Evolutionary conservation across 2,329 filamentous ascomycete genomes (phyloP).

Genomic region (Sclerotinia trifoliorum): DNA sequence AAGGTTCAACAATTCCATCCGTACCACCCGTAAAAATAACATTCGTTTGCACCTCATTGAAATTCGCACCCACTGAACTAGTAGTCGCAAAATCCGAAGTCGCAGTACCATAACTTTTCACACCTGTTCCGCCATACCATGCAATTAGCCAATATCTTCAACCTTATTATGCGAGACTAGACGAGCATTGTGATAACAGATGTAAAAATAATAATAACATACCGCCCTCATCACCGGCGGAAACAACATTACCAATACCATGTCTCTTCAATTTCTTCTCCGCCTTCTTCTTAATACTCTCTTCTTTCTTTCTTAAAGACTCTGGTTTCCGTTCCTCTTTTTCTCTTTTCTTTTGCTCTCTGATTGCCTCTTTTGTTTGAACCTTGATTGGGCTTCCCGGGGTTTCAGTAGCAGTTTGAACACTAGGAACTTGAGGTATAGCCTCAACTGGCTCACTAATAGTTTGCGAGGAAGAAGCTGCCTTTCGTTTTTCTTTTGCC

Average conservation of each 20-base stretch:
- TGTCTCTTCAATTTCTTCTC: slow-evolving; percentile 6
- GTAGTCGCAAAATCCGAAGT: not conserved
- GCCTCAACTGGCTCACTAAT: not conserved
- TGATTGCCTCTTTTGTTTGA: slow-evolving; percentile 26
- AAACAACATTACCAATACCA: not conserved
- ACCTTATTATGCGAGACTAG: not conserved
- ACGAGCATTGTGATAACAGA: not conserved
- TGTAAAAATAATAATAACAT: not conserved
- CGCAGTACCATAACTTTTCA: not conserved
- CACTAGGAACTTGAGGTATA: not conserved
- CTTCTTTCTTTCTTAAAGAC: slow-evolving; percentile 9
- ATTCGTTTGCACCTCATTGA: not conserved
- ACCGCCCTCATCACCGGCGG: not conserved
- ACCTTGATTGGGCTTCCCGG: slow-evolving; percentile 11
- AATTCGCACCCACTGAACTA: not conserved
- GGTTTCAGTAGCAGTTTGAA: not conserved
- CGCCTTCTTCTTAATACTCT: not conserved
- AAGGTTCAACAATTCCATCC: not conserved
- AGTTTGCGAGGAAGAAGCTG: not conserved
- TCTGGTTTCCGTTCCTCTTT: slow-evolving; percentile 32
- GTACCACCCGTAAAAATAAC: not conserved
- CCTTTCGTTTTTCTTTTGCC: not conserved
- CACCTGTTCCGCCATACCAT: not conserved
- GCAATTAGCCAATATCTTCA: not conserved
- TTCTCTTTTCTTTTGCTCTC: slow-evolving; percentile 30